Percentiles rank a stretch among this genome's conserved stretches.
Evolutionary conservation across 148 eudicot species (phyloP).

Genomic region (Rhododendron kiyosumense): DNA sequence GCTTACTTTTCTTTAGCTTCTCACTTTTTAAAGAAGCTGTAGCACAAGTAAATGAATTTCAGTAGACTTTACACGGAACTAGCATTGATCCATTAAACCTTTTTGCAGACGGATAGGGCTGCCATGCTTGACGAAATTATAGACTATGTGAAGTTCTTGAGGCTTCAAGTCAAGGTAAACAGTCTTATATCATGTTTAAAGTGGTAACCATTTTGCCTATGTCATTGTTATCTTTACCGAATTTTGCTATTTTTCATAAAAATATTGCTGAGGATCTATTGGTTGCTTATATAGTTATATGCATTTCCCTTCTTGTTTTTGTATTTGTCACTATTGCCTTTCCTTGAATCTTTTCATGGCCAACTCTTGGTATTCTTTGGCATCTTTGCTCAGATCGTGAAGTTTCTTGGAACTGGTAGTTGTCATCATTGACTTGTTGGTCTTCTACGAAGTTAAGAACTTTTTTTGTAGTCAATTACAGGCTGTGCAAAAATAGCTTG

Average conservation of each 20-base stretch:
- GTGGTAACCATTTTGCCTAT: not conserved
- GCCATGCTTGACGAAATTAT: conserved; percentile 63
- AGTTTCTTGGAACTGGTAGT: not conserved
- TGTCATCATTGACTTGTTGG: not conserved
- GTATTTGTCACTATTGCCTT: not conserved
- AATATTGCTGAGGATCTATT: not conserved
- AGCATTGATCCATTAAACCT: not conserved
- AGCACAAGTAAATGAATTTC: not conserved
- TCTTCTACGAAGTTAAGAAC: not conserved
- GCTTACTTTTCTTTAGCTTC: not conserved
- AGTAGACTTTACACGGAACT: not conserved
- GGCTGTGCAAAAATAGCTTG: not conserved
- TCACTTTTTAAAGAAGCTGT: not conserved
- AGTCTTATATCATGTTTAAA: not conserved
- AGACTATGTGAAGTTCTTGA: conserved; percentile 58
- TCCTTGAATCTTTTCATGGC: conserved; percentile 4
- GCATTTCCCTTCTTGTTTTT: not conserved
- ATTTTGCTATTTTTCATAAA: not conserved
- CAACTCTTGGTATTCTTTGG: not conserved
- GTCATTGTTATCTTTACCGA: not conserved
- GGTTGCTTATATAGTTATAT: not conserved
- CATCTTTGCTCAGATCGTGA: not conserved
- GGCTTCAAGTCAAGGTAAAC: conserved; percentile 64
- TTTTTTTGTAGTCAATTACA: not conserved
- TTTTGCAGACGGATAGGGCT: conserved; percentile 58